These are phyloP conservation scores for Lactifluus volemus DNA, from an alignment of 768 basidiomycete species.

Conservation along the genomic window DNA sequence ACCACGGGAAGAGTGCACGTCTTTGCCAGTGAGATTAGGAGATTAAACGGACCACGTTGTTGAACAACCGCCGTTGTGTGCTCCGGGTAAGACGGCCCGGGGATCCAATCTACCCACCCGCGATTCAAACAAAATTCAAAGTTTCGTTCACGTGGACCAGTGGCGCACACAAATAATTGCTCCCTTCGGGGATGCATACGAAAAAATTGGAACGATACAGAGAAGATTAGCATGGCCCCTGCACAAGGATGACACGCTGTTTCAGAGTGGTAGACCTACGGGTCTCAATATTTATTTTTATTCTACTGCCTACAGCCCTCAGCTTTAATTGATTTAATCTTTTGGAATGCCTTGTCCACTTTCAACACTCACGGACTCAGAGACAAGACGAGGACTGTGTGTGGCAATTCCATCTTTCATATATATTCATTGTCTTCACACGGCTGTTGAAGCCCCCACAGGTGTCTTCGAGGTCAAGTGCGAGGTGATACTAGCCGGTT, in stretches of 20 bases:
- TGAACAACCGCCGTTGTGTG: too few relatives aligned
- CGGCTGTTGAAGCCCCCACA: too few relatives aligned
- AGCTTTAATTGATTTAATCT: too few relatives aligned
- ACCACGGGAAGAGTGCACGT: neutral
- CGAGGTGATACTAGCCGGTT: too few relatives aligned
- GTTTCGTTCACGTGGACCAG: neutral
- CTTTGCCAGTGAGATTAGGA: neutral
- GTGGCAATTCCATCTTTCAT: too few relatives aligned
- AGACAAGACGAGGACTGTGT: too few relatives aligned
- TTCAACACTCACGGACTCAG: too few relatives aligned
- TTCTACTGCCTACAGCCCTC: conserved; percentile 14
- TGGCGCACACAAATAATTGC: neutral
- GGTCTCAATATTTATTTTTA: conserved; percentile 35
- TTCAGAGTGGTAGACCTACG: conserved; percentile 72
- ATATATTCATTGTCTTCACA: too few relatives aligned
- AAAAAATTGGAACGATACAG: conserved; percentile 99
- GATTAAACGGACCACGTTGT: too few relatives aligned
- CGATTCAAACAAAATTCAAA: conserved; percentile 2
- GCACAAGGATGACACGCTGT: conserved; percentile 99
- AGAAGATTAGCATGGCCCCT: conserved; percentile 99
- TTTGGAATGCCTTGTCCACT: too few relatives aligned
- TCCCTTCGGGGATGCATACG: conserved; percentile 89
- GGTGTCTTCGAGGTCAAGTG: too few relatives aligned
- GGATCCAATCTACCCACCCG: neutral
- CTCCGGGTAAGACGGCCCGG: neutral